phyloP scores from a whole-genome alignment of 2,329 filamentous ascomycete species.

The Fusarium incarnatum region DNA sequence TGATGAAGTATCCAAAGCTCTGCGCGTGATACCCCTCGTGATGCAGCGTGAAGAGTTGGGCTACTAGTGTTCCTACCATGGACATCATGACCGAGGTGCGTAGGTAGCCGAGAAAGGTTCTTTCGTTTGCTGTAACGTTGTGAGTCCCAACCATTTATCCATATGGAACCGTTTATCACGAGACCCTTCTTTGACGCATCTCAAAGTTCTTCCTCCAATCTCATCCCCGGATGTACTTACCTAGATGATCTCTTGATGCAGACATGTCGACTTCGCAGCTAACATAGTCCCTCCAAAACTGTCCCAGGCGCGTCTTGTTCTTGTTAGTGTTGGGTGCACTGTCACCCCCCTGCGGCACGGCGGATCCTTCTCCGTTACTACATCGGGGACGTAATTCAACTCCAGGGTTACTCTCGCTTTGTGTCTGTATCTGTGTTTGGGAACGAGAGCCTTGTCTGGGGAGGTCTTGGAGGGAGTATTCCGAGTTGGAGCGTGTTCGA shows the following conservation, averaged over 20 bases:
- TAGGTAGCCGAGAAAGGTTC: constrained; percentile 79
- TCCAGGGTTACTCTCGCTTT: not conserved
- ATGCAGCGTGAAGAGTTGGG: constrained; percentile 73
- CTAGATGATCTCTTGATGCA: constrained; percentile 43
- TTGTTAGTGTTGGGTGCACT: not conserved
- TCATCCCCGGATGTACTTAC: constrained; percentile 30
- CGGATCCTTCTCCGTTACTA: constrained; percentile 37
- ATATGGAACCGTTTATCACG: constrained; percentile 3
- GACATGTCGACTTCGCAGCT: constrained; percentile 45
- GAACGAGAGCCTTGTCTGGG: not conserved
- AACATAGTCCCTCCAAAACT: constrained; percentile 39
- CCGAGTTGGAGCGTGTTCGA: constrained; percentile 32
- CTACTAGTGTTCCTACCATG: constrained; percentile 72
- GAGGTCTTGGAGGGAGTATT: constrained; percentile 43
- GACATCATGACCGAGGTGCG: constrained; percentile 77
- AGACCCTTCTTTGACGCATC: constrained; percentile 3
- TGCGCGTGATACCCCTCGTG: constrained; percentile 46
- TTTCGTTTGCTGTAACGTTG: constrained; percentile 70
- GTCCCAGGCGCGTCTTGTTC: constrained; percentile 14
- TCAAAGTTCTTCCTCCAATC: constrained; percentile 31
- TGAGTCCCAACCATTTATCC: not conserved
- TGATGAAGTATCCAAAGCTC: constrained; percentile 67
- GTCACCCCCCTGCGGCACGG: constrained; percentile 36
- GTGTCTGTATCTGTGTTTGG: not conserved
- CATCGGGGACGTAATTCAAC: constrained; percentile 1